Conservation (phyloP, 495 filamentous ascomycete species). For the Trichodelitschia bisporula region DNA sequence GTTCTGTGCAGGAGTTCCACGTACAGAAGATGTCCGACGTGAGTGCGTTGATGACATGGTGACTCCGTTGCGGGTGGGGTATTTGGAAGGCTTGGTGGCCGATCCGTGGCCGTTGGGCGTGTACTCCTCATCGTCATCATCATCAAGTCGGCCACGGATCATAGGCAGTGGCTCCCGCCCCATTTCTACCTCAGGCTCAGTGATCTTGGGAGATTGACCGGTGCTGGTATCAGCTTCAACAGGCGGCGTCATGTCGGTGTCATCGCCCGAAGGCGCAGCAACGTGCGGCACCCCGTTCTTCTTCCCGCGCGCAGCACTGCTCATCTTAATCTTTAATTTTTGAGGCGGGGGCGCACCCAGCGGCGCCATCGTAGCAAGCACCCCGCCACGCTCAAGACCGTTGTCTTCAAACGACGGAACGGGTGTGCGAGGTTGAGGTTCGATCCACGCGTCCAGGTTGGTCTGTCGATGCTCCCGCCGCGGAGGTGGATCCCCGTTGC, state of each 20-base stretch:
- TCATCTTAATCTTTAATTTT: slow-evolving; percentile 19
- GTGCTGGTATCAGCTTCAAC: no score
- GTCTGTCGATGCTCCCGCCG: slow-evolving; percentile 12
- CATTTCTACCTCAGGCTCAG: slow-evolving; percentile 2
- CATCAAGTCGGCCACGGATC: slow-evolving; percentile 3
- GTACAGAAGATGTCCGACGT: not conserved
- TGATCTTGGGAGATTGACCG: no score
- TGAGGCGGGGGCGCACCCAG: slow-evolving; percentile 35
- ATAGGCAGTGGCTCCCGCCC: slow-evolving; percentile 3
- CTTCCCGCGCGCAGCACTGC: slow-evolving; percentile 7
- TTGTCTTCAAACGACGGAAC: slow-evolving; percentile 44
- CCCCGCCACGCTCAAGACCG: slow-evolving; percentile 33
- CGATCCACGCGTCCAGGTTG: slow-evolving; percentile 36
- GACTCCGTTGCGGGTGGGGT: slow-evolving; percentile 1
- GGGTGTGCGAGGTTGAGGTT: slow-evolving; percentile 40
- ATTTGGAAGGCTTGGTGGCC: slow-evolving; percentile 4
- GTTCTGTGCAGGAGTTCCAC: no score
- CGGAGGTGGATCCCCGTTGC: slow-evolving; percentile 9
- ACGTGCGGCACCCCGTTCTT: slow-evolving; percentile 3
- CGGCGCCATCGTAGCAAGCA: slow-evolving; percentile 44
- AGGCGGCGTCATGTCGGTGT: not conserved
- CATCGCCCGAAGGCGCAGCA: not conserved
- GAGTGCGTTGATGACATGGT: slow-evolving; percentile 3
- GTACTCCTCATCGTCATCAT: slow-evolving; percentile 17
- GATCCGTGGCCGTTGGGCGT: slow-evolving; percentile 7